These are phyloP conservation scores for Sphaerobolus stellatus DNA, from an alignment of 1,284 basidiomycete genomes.

Conservation along the genomic window DNA sequence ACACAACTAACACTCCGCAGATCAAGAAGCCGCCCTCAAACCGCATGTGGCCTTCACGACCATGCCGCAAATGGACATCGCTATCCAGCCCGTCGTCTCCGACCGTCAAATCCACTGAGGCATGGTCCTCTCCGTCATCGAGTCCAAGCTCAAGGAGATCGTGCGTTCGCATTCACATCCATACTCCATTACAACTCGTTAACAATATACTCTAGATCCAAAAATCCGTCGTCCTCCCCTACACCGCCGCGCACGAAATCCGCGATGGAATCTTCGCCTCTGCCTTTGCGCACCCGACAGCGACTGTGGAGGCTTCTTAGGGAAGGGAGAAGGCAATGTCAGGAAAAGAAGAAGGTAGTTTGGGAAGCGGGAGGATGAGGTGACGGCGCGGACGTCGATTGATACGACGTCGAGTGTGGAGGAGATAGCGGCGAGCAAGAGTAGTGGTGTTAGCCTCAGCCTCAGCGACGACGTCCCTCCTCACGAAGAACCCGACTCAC, in stretches of 20 bases:
- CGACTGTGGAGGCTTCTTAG: no score
- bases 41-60: slow-evolving; percentile 97
- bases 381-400: no score
- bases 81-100: slow-evolving; percentile 91
- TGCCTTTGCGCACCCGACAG: slow-evolving; percentile 45
- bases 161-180: slow-evolving; percentile 49
- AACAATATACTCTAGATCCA: no score
- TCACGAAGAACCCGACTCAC: no score
- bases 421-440: no score
- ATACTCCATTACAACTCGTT: no score
- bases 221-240: slow-evolving; percentile 92
- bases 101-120: slow-evolving; percentile 91
- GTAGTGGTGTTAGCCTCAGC: no score
- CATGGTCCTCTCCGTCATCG: slow-evolving; percentile 88
- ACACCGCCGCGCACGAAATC: slow-evolving; percentile 62
- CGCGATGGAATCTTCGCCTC: slow-evolving; percentile 93
- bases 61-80: slow-evolving; percentile 84
- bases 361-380: no score
- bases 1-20: background rate
- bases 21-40: slow-evolving; percentile 94
- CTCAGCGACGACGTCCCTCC: no score
- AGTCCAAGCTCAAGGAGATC: slow-evolving; percentile 84
- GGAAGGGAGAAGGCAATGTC: no score
- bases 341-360: no score
- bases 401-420: no score